Evolutionary conservation across 495 filamentous ascomycete genomes (phyloP), one percentile per base, ranked within the genome.

Genomic region (Darksidea phi): DNA sequence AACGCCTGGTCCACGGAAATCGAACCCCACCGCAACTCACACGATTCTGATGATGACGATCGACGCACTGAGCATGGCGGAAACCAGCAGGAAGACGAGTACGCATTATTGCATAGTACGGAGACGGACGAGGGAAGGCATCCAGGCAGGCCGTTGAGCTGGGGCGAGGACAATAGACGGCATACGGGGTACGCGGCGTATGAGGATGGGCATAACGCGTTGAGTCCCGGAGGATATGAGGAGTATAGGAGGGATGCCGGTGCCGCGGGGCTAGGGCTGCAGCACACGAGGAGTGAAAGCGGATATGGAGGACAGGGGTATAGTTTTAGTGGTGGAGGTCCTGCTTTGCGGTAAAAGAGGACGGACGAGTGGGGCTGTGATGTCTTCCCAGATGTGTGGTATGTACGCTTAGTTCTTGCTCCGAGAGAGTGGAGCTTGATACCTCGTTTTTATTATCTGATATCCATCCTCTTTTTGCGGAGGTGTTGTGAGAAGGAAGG

Each of bases 1-100:
- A 68, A 72, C 47, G 52, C 67, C 43, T 75, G 73, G 73, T 68
- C 63, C 34, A 62, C 73, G 47, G 64, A 72, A 46, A 71, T 66
- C 28, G 63, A 58, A 12, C 15, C 38, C 8, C 48, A 46, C 26
- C 46, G 24, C 21, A 32, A 32, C 28, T 32, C 28, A 4, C 70
- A 58, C 57, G 67, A 73, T 6, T 50, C 60, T 18, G 66, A 69
- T n/a, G 59, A 62, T 48, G 63, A 67, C 17, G 62, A 61, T 43
- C 12, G 48, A 0, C 57, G 53, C 42, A 65, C 69, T 20, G 64
- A 71, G 53, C 66, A 60, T 47, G 63, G 69, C 28, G 67, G 59
- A 10, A 62, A 59, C 52, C 66, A 65, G 20, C 60, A 70, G 34
- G 69, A 69, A 38, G 67, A 72, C 51, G 64, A 70, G 56, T 66